A percentile compares a stretch with the other conserved stretches of the same genome.
Conservation (phyloP, 202 grass and related monocot species). For the Eragrostis tef region DNA sequence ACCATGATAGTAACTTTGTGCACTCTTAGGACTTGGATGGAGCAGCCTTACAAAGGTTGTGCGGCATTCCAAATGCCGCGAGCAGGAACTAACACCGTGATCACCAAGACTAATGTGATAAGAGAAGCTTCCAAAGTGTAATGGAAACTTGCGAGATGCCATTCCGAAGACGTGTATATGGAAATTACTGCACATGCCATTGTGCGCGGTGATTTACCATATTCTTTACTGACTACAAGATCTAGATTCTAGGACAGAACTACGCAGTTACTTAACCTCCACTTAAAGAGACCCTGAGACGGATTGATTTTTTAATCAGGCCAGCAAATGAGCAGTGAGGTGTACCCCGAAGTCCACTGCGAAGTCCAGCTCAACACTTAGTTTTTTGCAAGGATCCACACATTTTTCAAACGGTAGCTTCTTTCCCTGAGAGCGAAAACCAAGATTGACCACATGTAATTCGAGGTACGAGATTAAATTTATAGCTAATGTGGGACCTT, state of each 20-base stretch:
- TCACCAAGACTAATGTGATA: conserved; percentile 14
- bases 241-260: conserved; percentile 56
- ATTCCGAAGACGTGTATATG: conserved; percentile 14
- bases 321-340: conserved; percentile 13
- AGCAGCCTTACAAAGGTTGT: conserved; percentile 28
- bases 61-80: neutral
- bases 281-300: conserved; percentile 53
- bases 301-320: conserved; percentile 43
- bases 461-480: conserved; percentile 31
- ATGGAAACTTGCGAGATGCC: conserved; percentile 15
- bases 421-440: conserved; percentile 33
- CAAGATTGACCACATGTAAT: conserved; percentile 22
- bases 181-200: conserved; percentile 54
- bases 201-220: conserved; percentile 37
- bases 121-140: conserved; percentile 42
- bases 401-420: conserved; percentile 28
- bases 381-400: conserved; percentile 34
- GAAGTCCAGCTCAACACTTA: conserved; percentile 31
- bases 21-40: neutral
- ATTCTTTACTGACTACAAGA: conserved; percentile 71
- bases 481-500: conserved; percentile 43
- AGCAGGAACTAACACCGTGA: neutral
- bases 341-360: conserved; percentile 21
- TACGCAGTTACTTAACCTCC: conserved; percentile 51
- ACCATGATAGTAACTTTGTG: too few relatives aligned